Conservation (phyloP, 352 stramenopile genomes). For the Phytophthora palmivora region DNA sequence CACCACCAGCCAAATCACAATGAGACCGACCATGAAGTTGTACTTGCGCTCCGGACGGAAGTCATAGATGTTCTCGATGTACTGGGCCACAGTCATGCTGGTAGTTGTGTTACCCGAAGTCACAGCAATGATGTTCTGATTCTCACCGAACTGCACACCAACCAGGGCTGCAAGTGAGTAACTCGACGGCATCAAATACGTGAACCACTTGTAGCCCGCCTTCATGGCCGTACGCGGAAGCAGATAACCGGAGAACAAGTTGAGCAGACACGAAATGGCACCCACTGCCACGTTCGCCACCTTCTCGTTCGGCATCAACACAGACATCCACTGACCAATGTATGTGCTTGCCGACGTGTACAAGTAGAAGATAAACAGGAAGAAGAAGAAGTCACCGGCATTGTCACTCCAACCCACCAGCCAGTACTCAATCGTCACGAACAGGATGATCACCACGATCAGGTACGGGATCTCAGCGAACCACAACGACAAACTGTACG, state of each 20-base stretch:
- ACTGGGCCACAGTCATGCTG: constrained; percentile 32
- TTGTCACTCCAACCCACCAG: constrained; percentile 51
- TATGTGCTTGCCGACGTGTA: constrained; percentile 71
- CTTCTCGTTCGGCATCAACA: constrained; percentile 72
- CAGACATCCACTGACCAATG: constrained; percentile 75
- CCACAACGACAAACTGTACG: constrained; percentile 69
- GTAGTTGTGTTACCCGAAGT: constrained; percentile 10
- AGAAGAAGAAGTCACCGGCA: constrained; percentile 46
- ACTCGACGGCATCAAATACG: constrained; percentile 65
- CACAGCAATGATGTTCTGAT: constrained; percentile 27
- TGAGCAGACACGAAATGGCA: constrained; percentile 65
- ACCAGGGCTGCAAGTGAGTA: constrained; percentile 54
- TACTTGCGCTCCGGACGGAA: constrained; percentile 55
- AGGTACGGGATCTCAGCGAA: constrained; percentile 69
- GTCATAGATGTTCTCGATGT: constrained; percentile 54
- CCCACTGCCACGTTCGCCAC: constrained; percentile 75
- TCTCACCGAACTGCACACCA: constrained; percentile 43
- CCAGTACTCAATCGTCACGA: constrained; percentile 68
- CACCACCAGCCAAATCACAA: constrained; percentile 65
- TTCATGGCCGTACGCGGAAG: constrained; percentile 54
- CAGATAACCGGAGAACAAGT: constrained; percentile 66
- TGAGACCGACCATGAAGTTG: constrained; percentile 52
- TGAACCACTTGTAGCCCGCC: constrained; percentile 64
- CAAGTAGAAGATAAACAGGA: constrained; percentile 50
- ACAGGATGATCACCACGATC: constrained; percentile 47